Base-by-base conservation (phyloP, 768 basidiomycete species). In the Kwoniella mangroviensis region DNA sequence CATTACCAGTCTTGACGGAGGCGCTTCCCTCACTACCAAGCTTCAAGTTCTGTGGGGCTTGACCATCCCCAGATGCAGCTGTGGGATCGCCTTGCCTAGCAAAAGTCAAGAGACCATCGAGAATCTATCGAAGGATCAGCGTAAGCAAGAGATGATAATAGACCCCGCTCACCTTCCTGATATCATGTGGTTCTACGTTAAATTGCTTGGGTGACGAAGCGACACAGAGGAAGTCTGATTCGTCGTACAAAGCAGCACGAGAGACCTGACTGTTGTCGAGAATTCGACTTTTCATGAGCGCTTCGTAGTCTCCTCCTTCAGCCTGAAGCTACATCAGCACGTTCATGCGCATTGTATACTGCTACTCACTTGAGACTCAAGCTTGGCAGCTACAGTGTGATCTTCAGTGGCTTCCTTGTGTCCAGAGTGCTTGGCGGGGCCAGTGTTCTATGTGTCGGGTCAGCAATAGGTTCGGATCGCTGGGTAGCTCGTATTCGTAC, bases 321-420 rank as follows among this genome's bases (percentile, higher is more conserved):
- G 67, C 75, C 60, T 68, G n/a, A 13, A 26, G 53, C 41, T 17
- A 19, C 13, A 34, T n/a, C 11, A 49, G 24, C 19, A 11, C 17
- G 24, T 10, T 15, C 7, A 15, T 13, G 21, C 21, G 41, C n/a
- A n/a, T 40, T 19, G 54, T 12, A 53, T 10, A 11, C 19, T 11
- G 7, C n/a, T n/a, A 66, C 56, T 41, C 13, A 63, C 62, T 54
- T 59, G 56, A 28, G 61, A 67, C 13, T 69, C 63, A 26, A 71
- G 52, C 42, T 72, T 42, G 15, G 73, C 57, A 13, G 63, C 57
- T 22, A 63, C 66, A 22, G 64, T 61, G 58, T 75, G 73, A 28
- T 75, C 73, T 22, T 67, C 70, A 5, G 73, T 75, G 34, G 73
- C 59, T 43, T 75, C 70, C 54, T 75, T 75, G 68, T 75, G 73